Percentiles rank a stretch among this genome's conserved stretches.
These are phyloP conservation scores for Didymella glomerata DNA, from an alignment of 2,329 filamentous ascomycete genomes.

Conservation along the genomic window DNA sequence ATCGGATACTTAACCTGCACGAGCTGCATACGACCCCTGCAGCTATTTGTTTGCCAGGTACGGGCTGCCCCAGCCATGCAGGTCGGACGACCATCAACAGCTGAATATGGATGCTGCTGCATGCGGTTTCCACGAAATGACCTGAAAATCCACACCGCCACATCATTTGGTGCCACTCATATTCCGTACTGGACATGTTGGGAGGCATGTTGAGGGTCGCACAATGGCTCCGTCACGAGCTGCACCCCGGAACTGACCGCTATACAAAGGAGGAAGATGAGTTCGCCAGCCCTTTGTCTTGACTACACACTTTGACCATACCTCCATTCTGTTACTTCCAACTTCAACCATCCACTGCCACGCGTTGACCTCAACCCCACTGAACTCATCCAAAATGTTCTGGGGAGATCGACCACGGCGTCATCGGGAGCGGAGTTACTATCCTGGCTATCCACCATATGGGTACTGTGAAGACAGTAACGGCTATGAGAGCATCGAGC, in stretches of 20 bases:
- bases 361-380: background rate
- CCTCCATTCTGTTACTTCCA: background rate
- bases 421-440: background rate
- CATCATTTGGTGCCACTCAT: conserved; percentile 4
- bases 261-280: background rate
- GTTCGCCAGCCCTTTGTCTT: background rate
- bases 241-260: background rate
- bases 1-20: background rate
- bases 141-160: conserved; percentile 8
- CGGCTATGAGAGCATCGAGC: background rate
- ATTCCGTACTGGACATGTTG: background rate
- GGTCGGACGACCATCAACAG: conserved; percentile 3
- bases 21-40: conserved; percentile 7
- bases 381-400: background rate
- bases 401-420: background rate
- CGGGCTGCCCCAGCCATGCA: conserved; percentile 5
- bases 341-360: background rate
- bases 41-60: conserved; percentile 15
- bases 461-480: background rate
- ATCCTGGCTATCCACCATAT: background rate
- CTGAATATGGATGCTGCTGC: conserved; percentile 10
- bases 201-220: background rate
- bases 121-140: conserved; percentile 3
- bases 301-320: background rate
- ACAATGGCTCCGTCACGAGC: background rate